Evolutionary conservation across 768 basidiomycete genomes (phyloP), one percentile per base, ranked within the genome.

Genomic region (Termitomyces sp.): DNA sequence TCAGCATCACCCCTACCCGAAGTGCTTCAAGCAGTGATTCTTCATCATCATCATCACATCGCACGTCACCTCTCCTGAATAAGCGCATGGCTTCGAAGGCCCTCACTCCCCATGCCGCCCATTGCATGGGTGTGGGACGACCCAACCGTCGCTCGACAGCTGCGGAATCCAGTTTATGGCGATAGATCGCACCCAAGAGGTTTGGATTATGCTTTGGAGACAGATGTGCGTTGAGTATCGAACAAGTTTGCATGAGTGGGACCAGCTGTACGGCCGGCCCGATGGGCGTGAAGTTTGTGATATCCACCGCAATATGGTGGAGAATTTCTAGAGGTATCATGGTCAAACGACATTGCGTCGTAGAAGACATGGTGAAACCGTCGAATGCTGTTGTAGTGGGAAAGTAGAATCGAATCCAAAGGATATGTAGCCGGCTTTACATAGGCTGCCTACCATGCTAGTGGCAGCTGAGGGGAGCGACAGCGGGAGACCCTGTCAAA

Each of bases 181-280:
- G 69, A 62, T 82, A 89, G 11, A 89, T 75, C 35, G 73, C 68
- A 0, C 82, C 74, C 55, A 78, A 81, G 51, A 89, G 77, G 31
- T 70, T 59, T 2, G 66, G 65, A 43, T 72, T 66, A 22, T 40
- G 43, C 43, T 65, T 59, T 0, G 54, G 52, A 7, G 39, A 56
- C 59, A 86, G 76, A 0, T 59, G 49, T 35, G 47, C 9, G 60
- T 80, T 52, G 15, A 88, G 61, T 39, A 63, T 53, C 0, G 59
- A 70, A 50, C 73, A 83, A 7, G 78, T 66, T 23, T 66, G 66
- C 42, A 82, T 76, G 45, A 89, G 71, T 0, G 84, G 71, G 12
- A 79, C 51, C 48, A 88, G 66, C 3, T 70, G 55, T 0, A 63
- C 27, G 0, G 85, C 84, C 0, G 78, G 81, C 18, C 78, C 79